Evolutionary conservation across 2,329 filamentous ascomycete species (phyloP).

Genomic region (Penicillium sp.): DNA sequence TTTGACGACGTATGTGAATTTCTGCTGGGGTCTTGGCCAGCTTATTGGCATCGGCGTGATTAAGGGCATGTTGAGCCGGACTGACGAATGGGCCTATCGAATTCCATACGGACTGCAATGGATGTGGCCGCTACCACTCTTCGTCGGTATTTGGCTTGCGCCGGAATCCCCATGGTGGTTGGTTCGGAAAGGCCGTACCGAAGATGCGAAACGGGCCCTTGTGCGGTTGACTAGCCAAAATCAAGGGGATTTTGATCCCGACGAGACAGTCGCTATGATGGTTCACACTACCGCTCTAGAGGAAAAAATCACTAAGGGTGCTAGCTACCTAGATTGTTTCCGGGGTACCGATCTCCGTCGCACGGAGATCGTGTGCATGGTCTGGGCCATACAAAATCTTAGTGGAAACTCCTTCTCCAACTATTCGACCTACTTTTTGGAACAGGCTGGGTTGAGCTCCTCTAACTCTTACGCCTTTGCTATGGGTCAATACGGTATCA

Average conservation of each 20-base stretch:
- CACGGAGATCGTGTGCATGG: conserved; percentile 69
- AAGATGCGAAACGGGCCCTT: conserved; percentile 48
- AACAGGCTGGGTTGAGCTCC: conserved; percentile 54
- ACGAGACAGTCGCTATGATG: conserved; percentile 91
- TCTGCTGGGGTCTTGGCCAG: conserved; percentile 51
- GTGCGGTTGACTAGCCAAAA: conserved; percentile 46
- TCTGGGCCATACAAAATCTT: conserved; percentile 64
- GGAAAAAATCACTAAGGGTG: conserved; percentile 68
- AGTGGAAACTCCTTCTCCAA: conserved; percentile 64
- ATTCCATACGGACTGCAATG: conserved; percentile 54
- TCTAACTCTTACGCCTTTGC: conserved; percentile 55
- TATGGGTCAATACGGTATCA: conserved; percentile 60
- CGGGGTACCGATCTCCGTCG: conserved; percentile 72
- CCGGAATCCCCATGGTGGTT: conserved; percentile 55
- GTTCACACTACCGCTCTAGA: conserved; percentile 82
- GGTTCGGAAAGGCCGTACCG: conserved; percentile 45
- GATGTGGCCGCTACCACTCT: conserved; percentile 54
- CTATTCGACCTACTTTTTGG: conserved; percentile 61
- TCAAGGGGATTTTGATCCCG: conserved; percentile 67
- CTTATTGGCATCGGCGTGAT: conserved; percentile 53
- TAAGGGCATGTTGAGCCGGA: conserved; percentile 46
- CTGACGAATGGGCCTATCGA: conserved; percentile 52
- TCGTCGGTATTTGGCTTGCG: conserved; percentile 48
- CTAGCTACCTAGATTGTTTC: conserved; percentile 81
- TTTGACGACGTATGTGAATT: conserved; percentile 49